These are phyloP conservation scores for Aspergillus pseudonomiae DNA, from an alignment of 2,329 filamentous ascomycete species.

Conservation along the genomic window DNA sequence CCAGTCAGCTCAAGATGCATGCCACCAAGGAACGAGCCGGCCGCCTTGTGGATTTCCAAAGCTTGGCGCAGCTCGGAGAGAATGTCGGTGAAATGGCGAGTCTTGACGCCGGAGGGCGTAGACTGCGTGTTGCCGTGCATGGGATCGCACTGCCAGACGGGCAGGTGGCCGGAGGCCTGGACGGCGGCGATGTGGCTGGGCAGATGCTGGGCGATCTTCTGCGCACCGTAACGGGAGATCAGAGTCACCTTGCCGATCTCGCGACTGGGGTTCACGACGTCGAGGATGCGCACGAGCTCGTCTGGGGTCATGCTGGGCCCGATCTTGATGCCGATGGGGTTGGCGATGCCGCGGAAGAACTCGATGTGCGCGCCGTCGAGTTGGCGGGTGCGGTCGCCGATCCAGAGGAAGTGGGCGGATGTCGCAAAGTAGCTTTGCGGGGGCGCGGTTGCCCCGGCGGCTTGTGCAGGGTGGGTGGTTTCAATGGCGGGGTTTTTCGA, in stretches of 20 bases:
- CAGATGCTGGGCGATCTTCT: conserved; percentile 73
- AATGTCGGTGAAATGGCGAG: conserved; percentile 86
- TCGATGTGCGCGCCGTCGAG: conserved; percentile 93
- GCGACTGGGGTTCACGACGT: conserved; percentile 78
- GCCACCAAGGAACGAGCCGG: conserved; percentile 85
- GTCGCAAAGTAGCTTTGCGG: conserved; percentile 81
- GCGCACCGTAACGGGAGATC: conserved; percentile 90
- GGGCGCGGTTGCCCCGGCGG: conserved; percentile 55
- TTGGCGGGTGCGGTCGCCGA: conserved; percentile 93
- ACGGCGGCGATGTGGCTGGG: conserved; percentile 88
- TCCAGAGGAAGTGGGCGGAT: conserved; percentile 96
- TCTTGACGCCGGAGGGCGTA: conserved; percentile 82
- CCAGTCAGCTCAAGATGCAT: conserved; percentile 95
- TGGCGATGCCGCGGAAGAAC: conserved; percentile 94
- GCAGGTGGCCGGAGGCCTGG: conserved; percentile 71
- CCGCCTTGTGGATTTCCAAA: conserved; percentile 78
- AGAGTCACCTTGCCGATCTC: conserved; percentile 93
- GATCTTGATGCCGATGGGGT: conserved; percentile 95
- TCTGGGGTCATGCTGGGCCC: conserved; percentile 78
- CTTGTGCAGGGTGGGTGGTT: conserved; percentile 13
- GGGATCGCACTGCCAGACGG: conserved; percentile 98
- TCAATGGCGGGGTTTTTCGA: conserved; percentile 63
- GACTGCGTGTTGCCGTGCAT: conserved; percentile 84
- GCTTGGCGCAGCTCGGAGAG: conserved; percentile 84
- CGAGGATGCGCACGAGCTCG: conserved; percentile 78